These are phyloP conservation scores for Penicillium sp. DNA, from an alignment of 2,329 filamentous ascomycete genomes.

Conservation along the genomic window DNA sequence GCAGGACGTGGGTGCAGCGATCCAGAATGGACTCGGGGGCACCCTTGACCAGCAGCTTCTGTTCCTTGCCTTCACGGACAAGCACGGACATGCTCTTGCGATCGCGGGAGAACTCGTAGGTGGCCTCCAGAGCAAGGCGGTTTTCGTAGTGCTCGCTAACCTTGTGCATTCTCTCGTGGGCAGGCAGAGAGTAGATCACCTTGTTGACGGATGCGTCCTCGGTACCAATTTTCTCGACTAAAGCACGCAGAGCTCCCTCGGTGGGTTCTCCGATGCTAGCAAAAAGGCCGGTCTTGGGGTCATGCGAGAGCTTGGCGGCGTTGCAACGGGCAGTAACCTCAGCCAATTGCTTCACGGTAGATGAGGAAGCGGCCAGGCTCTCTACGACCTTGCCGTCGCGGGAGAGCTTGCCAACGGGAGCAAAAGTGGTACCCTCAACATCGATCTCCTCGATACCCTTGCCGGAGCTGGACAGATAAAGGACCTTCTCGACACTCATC, in stretches of 20 bases:
- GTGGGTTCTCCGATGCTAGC: slow-evolving; percentile 91
- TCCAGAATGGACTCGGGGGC: slow-evolving; percentile 94
- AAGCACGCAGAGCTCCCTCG: slow-evolving; percentile 85
- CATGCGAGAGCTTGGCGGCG: slow-evolving; percentile 80
- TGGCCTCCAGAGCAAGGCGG: slow-evolving; percentile 74
- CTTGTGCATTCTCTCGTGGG: slow-evolving; percentile 71
- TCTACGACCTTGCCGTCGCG: slow-evolving; percentile 69
- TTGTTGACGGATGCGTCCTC: slow-evolving; percentile 66
- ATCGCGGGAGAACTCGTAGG: slow-evolving; percentile 96
- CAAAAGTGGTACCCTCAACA: slow-evolving; percentile 90
- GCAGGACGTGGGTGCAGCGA: slow-evolving; percentile 79
- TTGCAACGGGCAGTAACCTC: slow-evolving; percentile 80
- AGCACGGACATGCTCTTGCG: slow-evolving; percentile 99
- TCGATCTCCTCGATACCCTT: slow-evolving; percentile 80
- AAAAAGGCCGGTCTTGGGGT: slow-evolving; percentile 73
- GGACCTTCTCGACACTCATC: slow-evolving; percentile 96
- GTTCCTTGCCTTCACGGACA: slow-evolving; percentile 68
- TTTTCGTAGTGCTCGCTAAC: slow-evolving; percentile 85
- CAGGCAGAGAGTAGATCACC: slow-evolving; percentile 51
- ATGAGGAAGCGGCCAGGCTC: slow-evolving; percentile 71
- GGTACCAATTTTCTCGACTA: slow-evolving; percentile 94
- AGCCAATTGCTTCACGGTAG: slow-evolving; percentile 77
- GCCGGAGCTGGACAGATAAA: slow-evolving; percentile 77
- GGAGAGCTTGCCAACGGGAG: slow-evolving; percentile 76
- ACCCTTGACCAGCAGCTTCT: slow-evolving; percentile 92